Percentiles rank a stretch among this genome's conserved stretches.
Conservation (phyloP, 1,284 basidiomycete genomes). For the Malassezia cuniculi region DNA sequence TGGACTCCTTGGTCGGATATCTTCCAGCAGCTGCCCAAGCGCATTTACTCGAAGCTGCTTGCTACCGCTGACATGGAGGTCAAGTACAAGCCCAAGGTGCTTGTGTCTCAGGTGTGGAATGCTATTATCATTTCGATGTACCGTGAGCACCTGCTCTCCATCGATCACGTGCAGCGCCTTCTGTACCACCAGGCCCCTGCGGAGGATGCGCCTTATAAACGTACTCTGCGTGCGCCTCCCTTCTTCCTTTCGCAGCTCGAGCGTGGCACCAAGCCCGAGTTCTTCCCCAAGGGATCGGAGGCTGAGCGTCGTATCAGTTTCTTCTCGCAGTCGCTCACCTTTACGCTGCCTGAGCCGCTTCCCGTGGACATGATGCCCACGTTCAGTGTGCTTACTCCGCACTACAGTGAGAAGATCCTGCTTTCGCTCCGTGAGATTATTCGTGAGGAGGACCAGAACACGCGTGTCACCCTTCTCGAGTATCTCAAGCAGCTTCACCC, state of each 20-base stretch:
- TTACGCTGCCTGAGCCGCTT: slow-evolving; percentile 39
- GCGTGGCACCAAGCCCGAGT: slow-evolving; percentile 43
- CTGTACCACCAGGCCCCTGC: slow-evolving; percentile 45
- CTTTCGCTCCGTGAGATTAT: slow-evolving; percentile 45
- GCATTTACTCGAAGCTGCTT: slow-evolving; percentile 45
- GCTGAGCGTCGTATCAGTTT: slow-evolving; percentile 45
- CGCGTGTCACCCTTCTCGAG: slow-evolving; percentile 43
- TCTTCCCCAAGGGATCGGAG: slow-evolving; percentile 45
- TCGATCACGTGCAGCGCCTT: slow-evolving; percentile 45
- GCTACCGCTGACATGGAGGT: slow-evolving; percentile 45
- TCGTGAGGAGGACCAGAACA: slow-evolving; percentile 46
- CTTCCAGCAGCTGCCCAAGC: slow-evolving; percentile 45
- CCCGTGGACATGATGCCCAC: slow-evolving; percentile 45
- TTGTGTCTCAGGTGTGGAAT: slow-evolving; percentile 46
- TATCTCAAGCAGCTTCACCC: slow-evolving; percentile 94
- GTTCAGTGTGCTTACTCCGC: slow-evolving; percentile 44
- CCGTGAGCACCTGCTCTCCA: slow-evolving; percentile 43
- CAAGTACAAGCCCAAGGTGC: slow-evolving; percentile 46
- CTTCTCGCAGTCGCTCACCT: slow-evolving; percentile 45
- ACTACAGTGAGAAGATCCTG: slow-evolving; percentile 45
- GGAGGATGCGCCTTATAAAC: slow-evolving; percentile 40
- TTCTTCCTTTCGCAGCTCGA: slow-evolving; percentile 45
- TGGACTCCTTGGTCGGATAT: slow-evolving; percentile 46
- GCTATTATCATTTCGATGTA: slow-evolving; percentile 46
- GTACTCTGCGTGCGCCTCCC: slow-evolving; percentile 43